A percentile compares a stretch with the other conserved stretches of the same genome.
phyloP scores from a whole-genome alignment of 1,284 basidiomycete species.

The Boletus semigastroideus region DNA sequence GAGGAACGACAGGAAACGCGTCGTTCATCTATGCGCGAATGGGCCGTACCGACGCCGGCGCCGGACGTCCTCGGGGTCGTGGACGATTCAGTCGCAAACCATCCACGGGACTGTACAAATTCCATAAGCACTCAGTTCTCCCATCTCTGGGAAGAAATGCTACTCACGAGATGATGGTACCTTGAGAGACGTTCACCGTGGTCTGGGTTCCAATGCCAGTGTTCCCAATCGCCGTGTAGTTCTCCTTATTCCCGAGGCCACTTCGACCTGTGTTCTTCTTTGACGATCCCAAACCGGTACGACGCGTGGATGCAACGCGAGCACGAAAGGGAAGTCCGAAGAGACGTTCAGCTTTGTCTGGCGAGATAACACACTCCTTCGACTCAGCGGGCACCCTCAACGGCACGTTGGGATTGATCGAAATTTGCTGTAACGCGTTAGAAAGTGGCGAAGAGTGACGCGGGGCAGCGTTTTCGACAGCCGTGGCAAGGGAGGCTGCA shows the following conservation, averaged over 20 bases:
- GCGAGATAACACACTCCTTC: slow-evolving; percentile 10
- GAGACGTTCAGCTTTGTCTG: slow-evolving; percentile 36
- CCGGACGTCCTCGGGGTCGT: slow-evolving; percentile 34
- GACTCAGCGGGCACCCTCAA: background rate
- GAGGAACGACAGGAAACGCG: background rate
- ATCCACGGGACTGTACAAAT: slow-evolving; percentile 50
- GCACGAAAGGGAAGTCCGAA: slow-evolving; percentile 47
- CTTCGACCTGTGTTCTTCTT: slow-evolving; percentile 52
- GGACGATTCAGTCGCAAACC: slow-evolving; percentile 66
- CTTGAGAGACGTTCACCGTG: slow-evolving; percentile 34
- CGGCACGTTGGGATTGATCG: slow-evolving; percentile 24
- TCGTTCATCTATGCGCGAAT: slow-evolving; percentile 23
- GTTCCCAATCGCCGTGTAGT: slow-evolving; percentile 25
- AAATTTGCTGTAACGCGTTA: slow-evolving; percentile 25
- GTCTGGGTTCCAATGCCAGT: background rate
- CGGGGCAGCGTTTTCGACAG: slow-evolving; percentile 1
- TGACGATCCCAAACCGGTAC: slow-evolving; percentile 58
- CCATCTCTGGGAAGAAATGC: background rate
- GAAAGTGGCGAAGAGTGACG: slow-evolving; percentile 10
- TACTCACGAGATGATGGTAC: slow-evolving; percentile 56
- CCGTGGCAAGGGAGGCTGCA: slow-evolving; percentile 27
- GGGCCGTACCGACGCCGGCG: slow-evolving; percentile 21
- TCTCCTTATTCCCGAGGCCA: slow-evolving; percentile 55
- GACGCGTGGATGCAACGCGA: slow-evolving; percentile 55
- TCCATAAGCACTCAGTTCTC: background rate